Percentiles rank a stretch among this genome's conserved stretches.
Conservation (phyloP, 2,329 filamentous ascomycete genomes). For the Paracoccidioides lutzii region DNA sequence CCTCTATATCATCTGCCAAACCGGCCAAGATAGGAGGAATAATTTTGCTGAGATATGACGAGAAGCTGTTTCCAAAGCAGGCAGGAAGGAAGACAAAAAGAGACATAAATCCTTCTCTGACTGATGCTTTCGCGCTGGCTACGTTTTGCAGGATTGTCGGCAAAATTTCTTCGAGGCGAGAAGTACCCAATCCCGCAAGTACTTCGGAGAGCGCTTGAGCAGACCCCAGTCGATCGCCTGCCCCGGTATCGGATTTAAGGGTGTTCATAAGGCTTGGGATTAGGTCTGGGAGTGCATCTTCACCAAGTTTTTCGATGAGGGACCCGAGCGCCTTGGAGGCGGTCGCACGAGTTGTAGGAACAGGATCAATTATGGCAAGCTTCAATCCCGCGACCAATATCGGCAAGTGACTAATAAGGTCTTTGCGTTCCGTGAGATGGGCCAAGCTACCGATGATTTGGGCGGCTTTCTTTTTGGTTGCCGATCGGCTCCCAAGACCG, state of each 20-base stretch:
- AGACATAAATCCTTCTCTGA: constrained; percentile 98
- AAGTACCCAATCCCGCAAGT: constrained; percentile 82
- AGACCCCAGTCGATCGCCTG: constrained; percentile 88
- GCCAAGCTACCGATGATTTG: constrained; percentile 97
- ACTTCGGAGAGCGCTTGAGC: constrained; percentile 95
- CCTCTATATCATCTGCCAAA: constrained; percentile 88
- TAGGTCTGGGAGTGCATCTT: constrained; percentile 90
- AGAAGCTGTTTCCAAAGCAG: constrained; percentile 97
- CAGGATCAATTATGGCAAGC: constrained; percentile 80
- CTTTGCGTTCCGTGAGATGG: constrained; percentile 91
- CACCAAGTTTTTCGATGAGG: constrained; percentile 93
- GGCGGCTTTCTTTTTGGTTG: constrained; percentile 88
- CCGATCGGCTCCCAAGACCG: constrained; percentile 77
- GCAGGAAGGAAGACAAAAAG: constrained; percentile 98
- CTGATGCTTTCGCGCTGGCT: constrained; percentile 73
- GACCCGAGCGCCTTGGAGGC: constrained; percentile 92
- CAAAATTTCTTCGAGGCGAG: constrained; percentile 84
- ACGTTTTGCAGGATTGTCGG: constrained; percentile 96
- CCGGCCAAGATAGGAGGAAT: constrained; percentile 91
- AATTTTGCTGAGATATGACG: constrained; percentile 86
- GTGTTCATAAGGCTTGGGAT: constrained; percentile 97
- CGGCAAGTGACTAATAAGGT: constrained; percentile 78
- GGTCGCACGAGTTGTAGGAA: constrained; percentile 89
- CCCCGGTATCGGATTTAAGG: constrained; percentile 91
- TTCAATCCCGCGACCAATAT: constrained; percentile 86